phyloP scores from a whole-genome alignment of 83 land plant genomes.

The Isoetes engelmannii region DNA sequence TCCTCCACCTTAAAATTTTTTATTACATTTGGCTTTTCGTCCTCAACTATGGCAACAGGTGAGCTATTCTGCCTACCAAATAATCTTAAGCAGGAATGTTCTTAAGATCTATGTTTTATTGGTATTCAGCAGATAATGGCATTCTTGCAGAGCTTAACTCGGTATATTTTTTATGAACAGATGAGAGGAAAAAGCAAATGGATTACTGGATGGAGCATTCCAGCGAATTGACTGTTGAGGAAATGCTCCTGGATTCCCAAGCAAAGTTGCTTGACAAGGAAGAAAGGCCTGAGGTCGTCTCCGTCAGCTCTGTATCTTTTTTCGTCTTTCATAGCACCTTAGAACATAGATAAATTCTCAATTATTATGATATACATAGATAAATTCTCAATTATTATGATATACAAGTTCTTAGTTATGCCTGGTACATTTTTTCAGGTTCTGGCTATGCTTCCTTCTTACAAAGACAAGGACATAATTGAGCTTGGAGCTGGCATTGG shows the following conservation, averaged over 20 bases:
- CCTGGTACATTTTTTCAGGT: slow-evolving; percentile 39
- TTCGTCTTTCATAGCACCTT: background rate
- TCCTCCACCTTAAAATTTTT: background rate
- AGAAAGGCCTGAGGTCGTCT: slow-evolving; percentile 79
- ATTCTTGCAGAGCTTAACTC: background rate
- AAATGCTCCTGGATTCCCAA: slow-evolving; percentile 91
- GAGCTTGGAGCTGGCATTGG: slow-evolving; percentile 99
- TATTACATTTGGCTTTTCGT: background rate
- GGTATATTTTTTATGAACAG: slow-evolving; percentile 10
- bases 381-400: background rate
- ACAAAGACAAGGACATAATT: slow-evolving; percentile 61
- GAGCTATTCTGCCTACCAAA: background rate
- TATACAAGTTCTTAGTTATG: background rate
- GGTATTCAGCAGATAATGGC: background rate
- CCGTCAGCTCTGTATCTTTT: background rate
- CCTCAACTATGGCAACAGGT: background rate
- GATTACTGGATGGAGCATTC: slow-evolving; percentile 91
- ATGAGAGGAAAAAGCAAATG: slow-evolving; percentile 63
- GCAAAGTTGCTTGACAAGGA: slow-evolving; percentile 83
- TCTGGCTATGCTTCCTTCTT: slow-evolving; percentile 64
- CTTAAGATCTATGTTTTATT: background rate
- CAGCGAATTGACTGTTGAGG: slow-evolving; percentile 61
- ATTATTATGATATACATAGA: background rate
- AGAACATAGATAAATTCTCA: background rate
- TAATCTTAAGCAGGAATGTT: background rate